Evolutionary conservation across 257 asterid genomes (phyloP), one percentile per base, ranked within the genome.

Genomic region (Penstemon eatonii): DNA sequence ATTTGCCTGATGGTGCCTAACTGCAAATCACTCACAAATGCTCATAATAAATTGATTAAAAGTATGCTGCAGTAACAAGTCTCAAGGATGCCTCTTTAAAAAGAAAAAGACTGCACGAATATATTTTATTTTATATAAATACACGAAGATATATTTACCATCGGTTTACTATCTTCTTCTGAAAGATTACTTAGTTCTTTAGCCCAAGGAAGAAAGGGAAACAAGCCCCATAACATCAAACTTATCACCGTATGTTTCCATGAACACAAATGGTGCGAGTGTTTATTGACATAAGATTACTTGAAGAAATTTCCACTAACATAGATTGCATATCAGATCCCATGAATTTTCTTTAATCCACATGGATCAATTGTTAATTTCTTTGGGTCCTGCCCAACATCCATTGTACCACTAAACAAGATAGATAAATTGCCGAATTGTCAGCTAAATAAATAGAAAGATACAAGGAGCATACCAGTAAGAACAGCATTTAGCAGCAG

Each of bases 401-500:
- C 33, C 33, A 25, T 25, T 25, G 33, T 25, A 25, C 33, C 33
- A 25, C 33, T 25, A 25, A 25, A 25, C 33, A 25, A 25, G 33
- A 25, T 1, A 25, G 33, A 25, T 61, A 53, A 67, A 63, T 46
- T 58, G 49, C 47, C n/a, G 56, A 56, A 55, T 5, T 41, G 50
- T 41, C 46, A 67, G 38, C 39, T 56, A 47, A 57, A 11, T 10
- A 11, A 42, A 60, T 12, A 66, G 39, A 50, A 65, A 57, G 56
- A 71, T 58, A 7, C 46, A 45, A 71, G 53, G 43, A 72, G 59
- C 65, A 63, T 80, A 92, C 96, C 98, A 25, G 99, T 91, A 60
- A 94, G 86, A 73, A 91, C 99, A 72, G 99, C 93, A 83, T 91
- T 94, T 64, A 94, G 91, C 77, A 94, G 81, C 67, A 94, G 86